Conservation (phyloP, 306 rosid species). For the Dryas octopetala region DNA sequence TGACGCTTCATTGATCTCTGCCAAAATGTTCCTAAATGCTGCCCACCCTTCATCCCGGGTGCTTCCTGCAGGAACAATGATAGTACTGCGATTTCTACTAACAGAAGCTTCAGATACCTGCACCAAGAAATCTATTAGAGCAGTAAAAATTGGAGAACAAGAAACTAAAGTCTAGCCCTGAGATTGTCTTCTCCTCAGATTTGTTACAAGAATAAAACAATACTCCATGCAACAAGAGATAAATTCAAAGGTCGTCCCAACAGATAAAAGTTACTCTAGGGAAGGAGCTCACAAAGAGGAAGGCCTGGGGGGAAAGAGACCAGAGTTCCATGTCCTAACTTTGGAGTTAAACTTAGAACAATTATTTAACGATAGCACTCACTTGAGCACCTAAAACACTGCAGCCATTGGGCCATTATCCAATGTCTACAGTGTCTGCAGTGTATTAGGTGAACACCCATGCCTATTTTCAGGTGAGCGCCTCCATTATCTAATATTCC, state of each 20-base stretch:
- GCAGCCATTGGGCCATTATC: background rate
- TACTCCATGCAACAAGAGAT: constrained; percentile 1
- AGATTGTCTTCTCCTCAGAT: background rate
- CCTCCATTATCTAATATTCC: background rate
- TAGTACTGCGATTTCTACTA: constrained; percentile 97
- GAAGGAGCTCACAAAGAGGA: background rate
- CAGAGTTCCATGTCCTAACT: background rate
- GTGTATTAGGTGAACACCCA: background rate
- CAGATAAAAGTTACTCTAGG: background rate
- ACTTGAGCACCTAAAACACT: background rate
- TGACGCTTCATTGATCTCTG: constrained; percentile 93
- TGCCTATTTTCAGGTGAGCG: background rate
- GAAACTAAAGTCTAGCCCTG: background rate
- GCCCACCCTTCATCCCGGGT: constrained; percentile 98
- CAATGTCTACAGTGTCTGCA: background rate
- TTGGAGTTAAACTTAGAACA: background rate
- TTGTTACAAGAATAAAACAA: background rate
- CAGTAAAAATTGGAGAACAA: constrained; percentile 22
- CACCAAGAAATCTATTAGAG: constrained; percentile 27
- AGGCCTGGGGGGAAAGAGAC: too few relatives aligned
- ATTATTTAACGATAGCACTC: background rate
- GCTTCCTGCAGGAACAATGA: constrained; percentile 98
- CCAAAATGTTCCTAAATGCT: constrained; percentile 93
- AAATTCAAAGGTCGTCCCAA: background rate
- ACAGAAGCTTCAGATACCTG: constrained; percentile 99